Evolutionary conservation across 805 yeast genomes (phyloP).

Genomic region (Cyberlindnera mycetangii): DNA sequence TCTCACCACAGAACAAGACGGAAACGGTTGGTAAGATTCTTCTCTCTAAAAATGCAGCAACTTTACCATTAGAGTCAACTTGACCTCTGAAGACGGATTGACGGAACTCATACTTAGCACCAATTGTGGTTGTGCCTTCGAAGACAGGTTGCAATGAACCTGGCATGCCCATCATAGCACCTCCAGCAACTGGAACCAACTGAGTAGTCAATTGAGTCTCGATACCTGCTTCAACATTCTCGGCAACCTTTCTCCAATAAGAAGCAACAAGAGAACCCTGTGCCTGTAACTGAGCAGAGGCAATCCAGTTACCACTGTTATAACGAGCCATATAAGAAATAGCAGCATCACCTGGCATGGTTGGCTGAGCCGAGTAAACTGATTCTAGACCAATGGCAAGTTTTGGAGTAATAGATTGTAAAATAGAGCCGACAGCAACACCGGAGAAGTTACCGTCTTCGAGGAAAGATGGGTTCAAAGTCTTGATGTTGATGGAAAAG

Average conservation of each 20-base stretch:
- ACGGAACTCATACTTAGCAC: constrained; percentile 97
- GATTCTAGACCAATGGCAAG: constrained; percentile 91
- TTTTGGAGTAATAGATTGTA: constrained; percentile 83
- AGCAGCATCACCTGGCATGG: constrained; percentile 86
- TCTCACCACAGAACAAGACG: constrained; percentile 84
- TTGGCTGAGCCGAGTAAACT: constrained; percentile 74
- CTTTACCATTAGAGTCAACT: constrained; percentile 87
- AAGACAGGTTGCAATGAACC: constrained; percentile 80
- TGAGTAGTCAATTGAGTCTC: constrained; percentile 81
- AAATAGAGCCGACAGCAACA: constrained; percentile 84
- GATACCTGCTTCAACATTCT: constrained; percentile 91
- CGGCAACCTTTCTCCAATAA: constrained; percentile 91
- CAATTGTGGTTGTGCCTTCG: constrained; percentile 90
- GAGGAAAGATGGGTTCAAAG: constrained; percentile 81
- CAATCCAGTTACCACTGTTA: constrained; percentile 86
- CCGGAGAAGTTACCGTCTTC: constrained; percentile 75
- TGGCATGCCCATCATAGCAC: constrained; percentile 73
- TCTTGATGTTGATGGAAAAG: constrained; percentile 83
- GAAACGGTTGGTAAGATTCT: constrained; percentile 90
- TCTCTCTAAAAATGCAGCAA: constrained; percentile 87
- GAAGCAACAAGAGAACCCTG: constrained; percentile 87
- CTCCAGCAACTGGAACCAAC: constrained; percentile 63
- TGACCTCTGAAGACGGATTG: constrained; percentile 95
- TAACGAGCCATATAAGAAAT: constrained; percentile 89
- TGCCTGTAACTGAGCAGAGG: constrained; percentile 89